phyloP scores from a whole-genome alignment of 2,329 filamentous ascomycete genomes.

The Rugonectria rugulosa region DNA sequence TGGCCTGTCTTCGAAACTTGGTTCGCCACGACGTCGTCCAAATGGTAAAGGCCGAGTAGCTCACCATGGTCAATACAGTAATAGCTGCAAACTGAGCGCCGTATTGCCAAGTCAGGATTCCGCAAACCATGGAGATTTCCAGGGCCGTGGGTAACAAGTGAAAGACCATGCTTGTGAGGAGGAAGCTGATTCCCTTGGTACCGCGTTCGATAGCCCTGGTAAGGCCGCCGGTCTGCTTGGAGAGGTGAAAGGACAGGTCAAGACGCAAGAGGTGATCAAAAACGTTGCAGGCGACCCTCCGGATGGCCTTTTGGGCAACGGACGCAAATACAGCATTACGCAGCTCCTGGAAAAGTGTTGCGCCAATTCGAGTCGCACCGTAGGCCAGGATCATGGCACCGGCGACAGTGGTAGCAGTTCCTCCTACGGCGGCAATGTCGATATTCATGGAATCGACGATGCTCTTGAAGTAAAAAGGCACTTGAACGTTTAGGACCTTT shows the following conservation, averaged over 20 bases:
- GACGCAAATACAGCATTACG: slow-evolving; percentile 97
- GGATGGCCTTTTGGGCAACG: slow-evolving; percentile 95
- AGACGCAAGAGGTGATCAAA: slow-evolving; percentile 89
- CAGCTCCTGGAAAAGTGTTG: slow-evolving; percentile 89
- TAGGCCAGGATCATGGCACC: slow-evolving; percentile 95
- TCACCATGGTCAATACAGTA: slow-evolving; percentile 88
- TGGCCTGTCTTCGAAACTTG: slow-evolving; percentile 93
- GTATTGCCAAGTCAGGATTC: slow-evolving; percentile 96
- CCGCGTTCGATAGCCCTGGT: slow-evolving; percentile 95
- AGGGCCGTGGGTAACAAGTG: slow-evolving; percentile 93
- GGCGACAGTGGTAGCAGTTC: slow-evolving; percentile 86
- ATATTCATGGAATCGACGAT: slow-evolving; percentile 99
- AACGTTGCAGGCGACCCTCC: slow-evolving; percentile 88
- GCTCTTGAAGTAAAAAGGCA: slow-evolving; percentile 98
- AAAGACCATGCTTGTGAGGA: slow-evolving; percentile 98
- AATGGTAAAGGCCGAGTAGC: slow-evolving; percentile 97
- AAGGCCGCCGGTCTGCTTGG: slow-evolving; percentile 91
- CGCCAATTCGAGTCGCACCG: slow-evolving; percentile 85
- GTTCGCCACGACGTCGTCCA: slow-evolving; percentile 96
- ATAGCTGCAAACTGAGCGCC: slow-evolving; percentile 91
- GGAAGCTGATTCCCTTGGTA: slow-evolving; percentile 97
- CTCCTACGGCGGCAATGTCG: slow-evolving; percentile 85
- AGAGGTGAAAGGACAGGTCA: slow-evolving; percentile 92
- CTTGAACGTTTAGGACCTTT: slow-evolving; percentile 96
- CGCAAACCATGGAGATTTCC: slow-evolving; percentile 95